Percentiles rank a stretch among this genome's conserved stretches.
Conservation (phyloP, 495 filamentous ascomycete genomes). For the Neurospora africana region DNA sequence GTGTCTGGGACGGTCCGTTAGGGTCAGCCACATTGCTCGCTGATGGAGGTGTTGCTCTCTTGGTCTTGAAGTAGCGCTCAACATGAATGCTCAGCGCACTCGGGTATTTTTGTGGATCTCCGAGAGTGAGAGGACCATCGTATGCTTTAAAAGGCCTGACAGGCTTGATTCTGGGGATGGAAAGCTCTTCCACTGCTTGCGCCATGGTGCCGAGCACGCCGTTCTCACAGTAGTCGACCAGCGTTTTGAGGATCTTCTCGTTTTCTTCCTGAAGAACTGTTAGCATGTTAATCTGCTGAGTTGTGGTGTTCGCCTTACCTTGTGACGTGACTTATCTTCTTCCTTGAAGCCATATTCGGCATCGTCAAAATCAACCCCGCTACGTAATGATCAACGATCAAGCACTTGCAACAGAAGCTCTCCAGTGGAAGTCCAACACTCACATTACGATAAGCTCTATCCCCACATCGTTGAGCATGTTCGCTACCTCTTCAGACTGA, state of each 20-base stretch:
- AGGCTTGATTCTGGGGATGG: slow-evolving; percentile 60
- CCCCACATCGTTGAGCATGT: slow-evolving; percentile 58
- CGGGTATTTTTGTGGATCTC: slow-evolving; percentile 63
- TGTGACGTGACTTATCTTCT: slow-evolving; percentile 66
- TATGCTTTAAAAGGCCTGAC: slow-evolving; percentile 64
- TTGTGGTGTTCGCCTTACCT: slow-evolving; percentile 39
- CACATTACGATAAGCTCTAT: slow-evolving; percentile 77
- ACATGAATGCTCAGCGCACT: slow-evolving; percentile 74
- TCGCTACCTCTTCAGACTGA: slow-evolving; percentile 53
- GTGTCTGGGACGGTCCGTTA: slow-evolving; percentile 31
- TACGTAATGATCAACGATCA: slow-evolving; percentile 20
- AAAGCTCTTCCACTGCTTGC: slow-evolving; percentile 67
- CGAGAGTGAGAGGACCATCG: slow-evolving; percentile 70
- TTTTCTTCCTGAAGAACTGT: slow-evolving; percentile 33
- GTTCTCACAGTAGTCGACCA: slow-evolving; percentile 51
- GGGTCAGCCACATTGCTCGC: slow-evolving; percentile 65
- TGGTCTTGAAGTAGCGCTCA: slow-evolving; percentile 79
- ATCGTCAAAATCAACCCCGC: slow-evolving; percentile 93
- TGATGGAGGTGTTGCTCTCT: slow-evolving; percentile 57
- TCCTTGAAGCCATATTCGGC: slow-evolving; percentile 84
- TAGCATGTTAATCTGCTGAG: neutral
- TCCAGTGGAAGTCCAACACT: slow-evolving; percentile 20
- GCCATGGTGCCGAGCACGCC: slow-evolving; percentile 73
- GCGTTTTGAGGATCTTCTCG: slow-evolving; percentile 51
- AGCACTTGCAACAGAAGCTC: neutral